Percentiles rank a stretch among this genome's conserved stretches.
phyloP scores from a whole-genome alignment of 2,329 filamentous ascomycete species.

The Lecanicillium sp. region DNA sequence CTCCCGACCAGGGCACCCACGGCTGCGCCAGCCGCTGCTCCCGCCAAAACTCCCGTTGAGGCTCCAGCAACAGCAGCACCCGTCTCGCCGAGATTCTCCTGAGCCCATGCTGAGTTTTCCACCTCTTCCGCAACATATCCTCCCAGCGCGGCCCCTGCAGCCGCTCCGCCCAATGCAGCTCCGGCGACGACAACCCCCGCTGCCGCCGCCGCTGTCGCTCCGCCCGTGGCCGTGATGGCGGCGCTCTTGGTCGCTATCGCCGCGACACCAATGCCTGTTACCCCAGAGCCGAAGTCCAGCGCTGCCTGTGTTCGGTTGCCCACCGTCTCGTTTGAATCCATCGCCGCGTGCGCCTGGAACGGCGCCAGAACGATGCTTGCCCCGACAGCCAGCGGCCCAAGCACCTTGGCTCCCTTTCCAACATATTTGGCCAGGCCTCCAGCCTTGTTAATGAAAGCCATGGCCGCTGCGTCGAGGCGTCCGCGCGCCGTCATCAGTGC shows the following conservation, averaged over 20 bases:
- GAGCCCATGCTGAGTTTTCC: constrained; percentile 4
- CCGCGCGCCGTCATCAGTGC: neutral
- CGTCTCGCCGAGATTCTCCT: constrained; percentile 1
- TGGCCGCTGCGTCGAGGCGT: neutral
- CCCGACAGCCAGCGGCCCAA: constrained; percentile 1
- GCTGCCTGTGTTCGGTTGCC: constrained; percentile 1
- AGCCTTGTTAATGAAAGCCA: neutral
- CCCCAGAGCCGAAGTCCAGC: constrained; percentile 1
- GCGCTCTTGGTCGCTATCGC: constrained; percentile 1
- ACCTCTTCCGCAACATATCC: constrained; percentile 2
- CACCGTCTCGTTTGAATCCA: neutral
- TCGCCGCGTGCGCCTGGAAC: constrained; percentile 1
- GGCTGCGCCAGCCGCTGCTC: constrained; percentile 1
- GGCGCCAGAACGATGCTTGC: neutral
- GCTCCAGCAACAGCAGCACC: neutral
- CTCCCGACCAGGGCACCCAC: constrained; percentile 3
- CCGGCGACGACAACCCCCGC: neutral
- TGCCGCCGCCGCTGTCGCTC: neutral
- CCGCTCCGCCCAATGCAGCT: neutral
- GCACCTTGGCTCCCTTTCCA: neutral
- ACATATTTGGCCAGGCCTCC: constrained; percentile 1
- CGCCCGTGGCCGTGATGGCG: constrained; percentile 1
- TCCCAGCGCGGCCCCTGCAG: neutral
- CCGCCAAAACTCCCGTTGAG: constrained; percentile 3
- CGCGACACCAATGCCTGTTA: constrained; percentile 1